Percentiles rank a stretch among this genome's conserved stretches.
Conservation (phyloP, 345 rosid species). For the Cochlearia excelsa region DNA sequence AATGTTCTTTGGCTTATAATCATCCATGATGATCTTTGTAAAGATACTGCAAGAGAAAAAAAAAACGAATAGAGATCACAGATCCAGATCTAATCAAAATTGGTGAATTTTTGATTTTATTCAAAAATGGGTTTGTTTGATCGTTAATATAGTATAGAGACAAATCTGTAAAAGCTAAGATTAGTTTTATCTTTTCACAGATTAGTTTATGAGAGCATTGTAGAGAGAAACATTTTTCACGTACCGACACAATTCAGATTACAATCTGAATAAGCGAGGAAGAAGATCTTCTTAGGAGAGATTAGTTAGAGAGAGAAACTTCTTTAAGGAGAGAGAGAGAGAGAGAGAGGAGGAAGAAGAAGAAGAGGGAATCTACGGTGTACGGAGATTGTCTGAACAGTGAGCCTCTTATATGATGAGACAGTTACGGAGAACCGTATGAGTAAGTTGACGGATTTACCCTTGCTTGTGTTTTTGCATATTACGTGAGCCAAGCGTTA, state of each 20-base stretch:
- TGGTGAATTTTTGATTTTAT: too few relatives aligned
- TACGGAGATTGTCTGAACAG: constrained; percentile 20
- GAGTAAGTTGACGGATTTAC: background rate
- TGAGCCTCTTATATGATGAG: constrained; percentile 31
- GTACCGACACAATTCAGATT: constrained; percentile 35
- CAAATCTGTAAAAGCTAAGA: background rate
- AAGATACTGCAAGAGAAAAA: constrained; percentile 19
- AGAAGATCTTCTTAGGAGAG: constrained; percentile 11
- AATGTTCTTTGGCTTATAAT: constrained; percentile 52
- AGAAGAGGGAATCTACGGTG: constrained; percentile 31
- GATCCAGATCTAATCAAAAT: too few relatives aligned
- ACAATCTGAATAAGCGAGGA: background rate
- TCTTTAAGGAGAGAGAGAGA: constrained; percentile 2
- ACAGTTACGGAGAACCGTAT: constrained; percentile 37
- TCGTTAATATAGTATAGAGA: background rate
- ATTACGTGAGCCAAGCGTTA: constrained; percentile 30
- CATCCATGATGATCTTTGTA: constrained; percentile 23
- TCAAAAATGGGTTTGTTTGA: too few relatives aligned
- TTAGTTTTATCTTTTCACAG: background rate
- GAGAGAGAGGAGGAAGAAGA: constrained; percentile 18
- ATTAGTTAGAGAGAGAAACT: background rate
- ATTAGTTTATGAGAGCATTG: background rate
- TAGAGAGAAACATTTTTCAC: constrained; percentile 23
- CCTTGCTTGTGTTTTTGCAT: constrained; percentile 5
- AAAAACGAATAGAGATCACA: too few relatives aligned